Evolutionary conservation across 176 grass and related monocot genomes (phyloP).

Genomic region (Panicum miliaceum): DNA sequence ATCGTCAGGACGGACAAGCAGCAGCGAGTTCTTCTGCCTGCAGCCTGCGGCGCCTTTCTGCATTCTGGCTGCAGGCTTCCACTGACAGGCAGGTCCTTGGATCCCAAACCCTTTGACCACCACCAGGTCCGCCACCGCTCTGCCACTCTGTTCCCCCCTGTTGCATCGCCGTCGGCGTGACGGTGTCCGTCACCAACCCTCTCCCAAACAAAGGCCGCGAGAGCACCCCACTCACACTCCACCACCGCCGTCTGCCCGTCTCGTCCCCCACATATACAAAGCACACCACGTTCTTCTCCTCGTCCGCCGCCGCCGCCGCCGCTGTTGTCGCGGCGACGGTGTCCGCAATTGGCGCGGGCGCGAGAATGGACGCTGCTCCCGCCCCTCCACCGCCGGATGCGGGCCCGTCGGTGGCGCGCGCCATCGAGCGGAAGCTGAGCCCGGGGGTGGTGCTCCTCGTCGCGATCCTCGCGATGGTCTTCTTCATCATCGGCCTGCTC

Average conservation of each 20-base stretch:
- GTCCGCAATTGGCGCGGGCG: neutral
- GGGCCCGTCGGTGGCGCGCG: neutral
- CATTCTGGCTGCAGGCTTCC: neutral
- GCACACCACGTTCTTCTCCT: neutral
- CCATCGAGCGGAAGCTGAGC: conserved; percentile 64
- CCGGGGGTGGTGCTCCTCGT: conserved; percentile 74
- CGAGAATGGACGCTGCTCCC: conserved; percentile 6
- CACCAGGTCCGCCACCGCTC: neutral
- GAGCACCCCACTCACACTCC: neutral
- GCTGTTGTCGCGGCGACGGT: neutral
- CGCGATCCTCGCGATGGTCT: conserved; percentile 72
- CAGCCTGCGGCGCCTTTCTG: neutral
- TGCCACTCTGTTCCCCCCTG: conserved; percentile 4
- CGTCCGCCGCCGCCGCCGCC: neutral
- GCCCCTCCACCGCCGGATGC: neutral
- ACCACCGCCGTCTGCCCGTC: neutral
- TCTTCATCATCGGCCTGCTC: conserved; percentile 82
- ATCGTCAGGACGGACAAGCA: neutral
- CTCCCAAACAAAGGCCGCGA: neutral
- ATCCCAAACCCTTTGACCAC: neutral
- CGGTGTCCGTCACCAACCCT: conserved; percentile 1
- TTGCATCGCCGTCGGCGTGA: neutral
- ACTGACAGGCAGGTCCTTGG: neutral
- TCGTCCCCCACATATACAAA: neutral
- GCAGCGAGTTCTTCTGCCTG: neutral